Evolutionary conservation across 169 alveolate species (phyloP).

Genomic region (Amoebophrya sp.): DNA sequence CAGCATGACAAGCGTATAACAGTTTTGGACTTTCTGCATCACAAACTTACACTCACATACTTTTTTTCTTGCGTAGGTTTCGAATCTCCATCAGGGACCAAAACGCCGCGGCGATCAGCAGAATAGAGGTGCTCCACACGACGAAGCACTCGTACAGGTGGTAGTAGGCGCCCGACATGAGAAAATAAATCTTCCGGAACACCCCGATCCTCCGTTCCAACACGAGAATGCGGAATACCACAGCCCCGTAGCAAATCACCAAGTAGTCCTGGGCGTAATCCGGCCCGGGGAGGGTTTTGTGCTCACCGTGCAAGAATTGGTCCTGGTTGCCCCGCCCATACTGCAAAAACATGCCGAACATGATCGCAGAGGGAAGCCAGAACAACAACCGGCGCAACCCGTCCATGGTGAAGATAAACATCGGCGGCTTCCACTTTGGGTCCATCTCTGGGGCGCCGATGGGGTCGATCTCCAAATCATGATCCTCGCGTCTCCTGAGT

Average conservation of each 20-base stretch:
- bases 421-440: neutral
- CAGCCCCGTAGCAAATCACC: neutral
- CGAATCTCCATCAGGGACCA: too few species aligned
- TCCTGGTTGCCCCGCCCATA: neutral
- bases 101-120: too few species aligned
- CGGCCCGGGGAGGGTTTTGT: neutral
- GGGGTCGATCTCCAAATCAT: too few species aligned
- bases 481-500: too few species aligned
- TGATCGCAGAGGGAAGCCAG: neutral
- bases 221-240: neutral
- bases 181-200: neutral
- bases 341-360: neutral
- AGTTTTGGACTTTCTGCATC: too few species aligned
- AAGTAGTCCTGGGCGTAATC: neutral
- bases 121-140: too few species aligned
- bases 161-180: neutral
- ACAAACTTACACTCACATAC: too few species aligned
- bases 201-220: neutral
- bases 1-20: too few species aligned
- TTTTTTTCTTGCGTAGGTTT: too few species aligned
- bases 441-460: too few species aligned
- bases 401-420: neutral
- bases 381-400: neutral
- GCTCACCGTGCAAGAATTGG: neutral
- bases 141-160: neutral